Conservation (phyloP, 2,329 filamentous ascomycete genomes). For the Calonectria pauciramosa region DNA sequence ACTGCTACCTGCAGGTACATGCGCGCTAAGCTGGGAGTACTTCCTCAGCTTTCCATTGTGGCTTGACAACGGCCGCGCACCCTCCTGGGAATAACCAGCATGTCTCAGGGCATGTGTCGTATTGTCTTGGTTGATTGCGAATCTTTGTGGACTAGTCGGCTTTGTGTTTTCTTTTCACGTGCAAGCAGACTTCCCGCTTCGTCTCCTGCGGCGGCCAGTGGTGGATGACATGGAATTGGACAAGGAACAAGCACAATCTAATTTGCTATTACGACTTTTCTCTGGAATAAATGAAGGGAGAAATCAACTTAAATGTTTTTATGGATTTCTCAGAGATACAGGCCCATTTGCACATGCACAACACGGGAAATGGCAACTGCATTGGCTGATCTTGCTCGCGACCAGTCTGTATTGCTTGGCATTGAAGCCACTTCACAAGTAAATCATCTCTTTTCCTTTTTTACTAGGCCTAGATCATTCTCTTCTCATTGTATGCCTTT, state of each 20-base stretch:
- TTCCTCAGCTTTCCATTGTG: neutral
- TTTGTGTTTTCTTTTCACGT: neutral
- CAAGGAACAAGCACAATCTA: neutral
- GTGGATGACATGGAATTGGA: neutral
- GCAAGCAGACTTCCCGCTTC: neutral
- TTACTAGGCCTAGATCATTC: neutral
- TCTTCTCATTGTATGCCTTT: neutral
- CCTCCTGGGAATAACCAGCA: neutral
- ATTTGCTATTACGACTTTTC: neutral
- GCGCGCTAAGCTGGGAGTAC: neutral
- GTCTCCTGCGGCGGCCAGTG: neutral
- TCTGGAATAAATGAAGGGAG: neutral
- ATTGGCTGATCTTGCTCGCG: neutral
- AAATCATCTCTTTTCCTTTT: neutral
- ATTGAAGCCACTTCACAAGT: neutral
- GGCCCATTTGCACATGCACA: neutral
- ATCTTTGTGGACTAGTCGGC: neutral
- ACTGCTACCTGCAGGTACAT: neutral
- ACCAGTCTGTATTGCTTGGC: neutral
- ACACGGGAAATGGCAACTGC: no score
- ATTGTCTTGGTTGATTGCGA: neutral
- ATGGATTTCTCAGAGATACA: neutral
- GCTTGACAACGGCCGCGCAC: neutral
- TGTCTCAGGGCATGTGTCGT: neutral
- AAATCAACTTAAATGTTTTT: neutral